Evolutionary conservation across 495 filamentous ascomycete species (phyloP).

Genomic region (Tetracladium setigerum): DNA sequence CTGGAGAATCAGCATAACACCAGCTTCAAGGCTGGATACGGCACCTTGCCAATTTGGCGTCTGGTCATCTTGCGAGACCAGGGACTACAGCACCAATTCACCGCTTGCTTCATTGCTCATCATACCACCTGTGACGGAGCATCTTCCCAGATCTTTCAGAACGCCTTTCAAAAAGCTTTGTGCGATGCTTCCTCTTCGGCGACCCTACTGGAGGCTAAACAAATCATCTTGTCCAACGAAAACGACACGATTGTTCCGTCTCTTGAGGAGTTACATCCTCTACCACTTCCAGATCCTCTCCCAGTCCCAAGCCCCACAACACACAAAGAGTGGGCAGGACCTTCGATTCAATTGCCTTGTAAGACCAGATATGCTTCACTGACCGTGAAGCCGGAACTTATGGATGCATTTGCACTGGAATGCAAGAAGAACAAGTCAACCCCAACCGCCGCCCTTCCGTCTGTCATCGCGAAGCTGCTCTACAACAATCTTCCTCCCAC

Average conservation of each 20-base stretch:
- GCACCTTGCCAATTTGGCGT: slow-evolving; percentile 13
- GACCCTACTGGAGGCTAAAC: not conserved
- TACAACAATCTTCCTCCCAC: not conserved
- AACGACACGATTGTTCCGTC: not conserved
- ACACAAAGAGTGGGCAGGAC: not conserved
- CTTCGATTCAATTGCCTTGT: not conserved
- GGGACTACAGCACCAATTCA: slow-evolving; percentile 1
- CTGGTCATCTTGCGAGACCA: slow-evolving; percentile 5
- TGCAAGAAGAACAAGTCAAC: slow-evolving; percentile 2
- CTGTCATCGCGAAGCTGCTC: slow-evolving; percentile 7
- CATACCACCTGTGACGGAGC: slow-evolving; percentile 15
- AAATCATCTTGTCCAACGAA: not conserved
- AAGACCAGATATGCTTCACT: slow-evolving; percentile 3
- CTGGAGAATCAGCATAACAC: slow-evolving; percentile 14
- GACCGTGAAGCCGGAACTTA: not conserved
- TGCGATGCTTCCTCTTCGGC: not conserved
- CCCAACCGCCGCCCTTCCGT: slow-evolving; percentile 5
- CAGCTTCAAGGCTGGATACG: slow-evolving; percentile 10
- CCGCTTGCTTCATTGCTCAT: slow-evolving; percentile 15
- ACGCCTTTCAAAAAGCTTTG: slow-evolving; percentile 8
- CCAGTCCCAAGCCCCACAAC: not conserved
- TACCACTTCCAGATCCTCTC: not conserved
- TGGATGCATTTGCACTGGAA: not conserved
- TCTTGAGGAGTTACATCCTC: slow-evolving; percentile 3
- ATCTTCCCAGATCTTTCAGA: slow-evolving; percentile 15